A percentile compares a stretch with the other conserved stretches of the same genome.
Conservation (phyloP, 306 rosid species). For the Pyrus communis region DNA sequence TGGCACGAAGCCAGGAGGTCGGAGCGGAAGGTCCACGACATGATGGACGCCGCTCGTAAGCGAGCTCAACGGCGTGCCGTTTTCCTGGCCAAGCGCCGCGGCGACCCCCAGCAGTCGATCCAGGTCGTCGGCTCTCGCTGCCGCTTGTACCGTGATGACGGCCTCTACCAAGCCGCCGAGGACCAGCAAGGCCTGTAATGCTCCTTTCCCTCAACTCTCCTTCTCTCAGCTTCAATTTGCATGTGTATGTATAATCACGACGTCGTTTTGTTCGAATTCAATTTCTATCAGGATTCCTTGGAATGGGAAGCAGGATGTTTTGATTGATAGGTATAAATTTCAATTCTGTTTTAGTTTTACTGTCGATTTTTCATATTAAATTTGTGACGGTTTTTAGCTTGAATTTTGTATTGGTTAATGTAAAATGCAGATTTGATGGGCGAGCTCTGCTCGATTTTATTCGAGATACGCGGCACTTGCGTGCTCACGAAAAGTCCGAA, state of each 20-base stretch:
- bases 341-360: background rate
- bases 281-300: constrained; percentile 79
- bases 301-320: constrained; percentile 88
- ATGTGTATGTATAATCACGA: background rate
- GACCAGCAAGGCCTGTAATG: constrained; percentile 98
- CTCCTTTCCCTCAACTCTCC: background rate
- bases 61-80: constrained; percentile 94
- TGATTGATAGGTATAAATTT: constrained; percentile 71
- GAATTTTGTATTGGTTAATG: background rate
- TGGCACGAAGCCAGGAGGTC: constrained; percentile 98
- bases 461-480: constrained; percentile 57
- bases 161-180: constrained; percentile 82
- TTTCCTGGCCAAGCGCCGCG: constrained; percentile 86
- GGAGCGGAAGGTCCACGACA: constrained; percentile 95
- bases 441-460: constrained; percentile 96
- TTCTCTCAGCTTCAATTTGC: background rate
- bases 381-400: background rate
- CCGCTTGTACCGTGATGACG: constrained; percentile 84
- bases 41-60: constrained; percentile 99
- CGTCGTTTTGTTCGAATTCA: background rate
- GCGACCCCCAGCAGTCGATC: constrained; percentile 92
- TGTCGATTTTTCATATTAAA: no score
- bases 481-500: constrained; percentile 71
- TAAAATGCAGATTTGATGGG: constrained; percentile 73
- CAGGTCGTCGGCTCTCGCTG: constrained; percentile 66